Percentiles rank a stretch among this genome's conserved stretches.
Conservation (phyloP, 2,329 filamentous ascomycete genomes). For the Thelonectria olida region DNA sequence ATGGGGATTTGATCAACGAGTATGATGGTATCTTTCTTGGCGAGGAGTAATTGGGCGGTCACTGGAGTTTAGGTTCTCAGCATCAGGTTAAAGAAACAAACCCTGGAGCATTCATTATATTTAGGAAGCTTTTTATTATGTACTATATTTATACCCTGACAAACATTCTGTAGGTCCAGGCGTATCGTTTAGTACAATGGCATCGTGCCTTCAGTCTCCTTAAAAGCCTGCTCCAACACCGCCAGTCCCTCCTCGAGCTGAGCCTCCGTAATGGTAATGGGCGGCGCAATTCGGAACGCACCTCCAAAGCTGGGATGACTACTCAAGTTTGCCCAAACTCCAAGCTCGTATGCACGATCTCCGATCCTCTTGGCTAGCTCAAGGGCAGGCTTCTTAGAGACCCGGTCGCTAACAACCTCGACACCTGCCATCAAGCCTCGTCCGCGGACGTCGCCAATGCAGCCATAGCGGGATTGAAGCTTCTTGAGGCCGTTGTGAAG, state of each 20-base stretch:
- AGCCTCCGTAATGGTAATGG: constrained; percentile 63
- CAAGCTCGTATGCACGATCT: constrained; percentile 58
- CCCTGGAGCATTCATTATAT: no score
- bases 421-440: constrained; percentile 66
- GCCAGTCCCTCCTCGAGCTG: constrained; percentile 60
- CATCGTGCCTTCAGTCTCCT: constrained; percentile 12
- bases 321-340: constrained; percentile 66
- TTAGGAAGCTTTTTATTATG: background rate
- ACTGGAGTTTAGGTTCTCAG: background rate
- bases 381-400: constrained; percentile 56
- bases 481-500: constrained; percentile 57
- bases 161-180: background rate
- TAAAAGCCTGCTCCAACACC: constrained; percentile 61
- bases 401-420: constrained; percentile 63
- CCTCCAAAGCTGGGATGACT: constrained; percentile 64
- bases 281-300: constrained; percentile 67
- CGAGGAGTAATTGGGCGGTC: background rate
- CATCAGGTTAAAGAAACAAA: no score
- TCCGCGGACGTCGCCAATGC: constrained; percentile 69
- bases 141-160: background rate
- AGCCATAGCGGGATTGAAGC: constrained; percentile 62
- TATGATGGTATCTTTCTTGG: constrained; percentile 13
- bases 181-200: background rate
- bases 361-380: constrained; percentile 59
- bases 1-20: constrained; percentile 5